These are phyloP conservation scores for Hypomontagnella monticulosa DNA, from an alignment of 495 filamentous ascomycete species.

Conservation along the genomic window DNA sequence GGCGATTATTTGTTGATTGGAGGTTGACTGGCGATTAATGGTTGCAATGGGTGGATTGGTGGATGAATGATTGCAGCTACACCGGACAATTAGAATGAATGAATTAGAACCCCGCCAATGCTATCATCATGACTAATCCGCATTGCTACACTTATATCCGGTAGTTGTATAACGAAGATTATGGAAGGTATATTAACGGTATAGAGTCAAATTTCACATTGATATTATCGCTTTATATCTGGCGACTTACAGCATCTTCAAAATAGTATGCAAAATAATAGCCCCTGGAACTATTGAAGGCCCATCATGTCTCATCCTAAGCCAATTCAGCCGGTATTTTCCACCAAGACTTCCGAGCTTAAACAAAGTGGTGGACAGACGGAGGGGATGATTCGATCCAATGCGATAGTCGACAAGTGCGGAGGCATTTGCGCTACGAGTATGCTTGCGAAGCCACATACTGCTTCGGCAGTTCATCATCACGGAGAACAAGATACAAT, in stretches of 20 bases:
- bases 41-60: neutral
- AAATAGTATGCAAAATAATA: neutral
- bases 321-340: slow-evolving; percentile 42
- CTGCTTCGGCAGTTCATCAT: slow-evolving; percentile 61
- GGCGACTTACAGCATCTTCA: too few species aligned
- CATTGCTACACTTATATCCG: slow-evolving; percentile 24
- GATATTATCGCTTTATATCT: too few species aligned
- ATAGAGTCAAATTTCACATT: too few species aligned
- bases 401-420: slow-evolving; percentile 60
- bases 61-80: slow-evolving; percentile 5
- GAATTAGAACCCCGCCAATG: slow-evolving; percentile 29
- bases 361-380: slow-evolving; percentile 54
- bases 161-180: slow-evolving; percentile 6
- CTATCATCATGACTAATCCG: slow-evolving; percentile 40
- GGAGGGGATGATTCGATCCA: slow-evolving; percentile 63
- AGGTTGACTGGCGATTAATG: slow-evolving; percentile 6
- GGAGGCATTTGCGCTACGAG: slow-evolving; percentile 58
- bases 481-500: slow-evolving; percentile 66
- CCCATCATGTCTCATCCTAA: slow-evolving; percentile 37
- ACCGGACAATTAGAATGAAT: neutral
- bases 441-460: slow-evolving; percentile 66
- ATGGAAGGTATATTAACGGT: too few species aligned
- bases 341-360: slow-evolving; percentile 42
- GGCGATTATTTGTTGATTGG: neutral
- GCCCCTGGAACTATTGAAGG: neutral